These are phyloP conservation scores for Claviceps capensis DNA, from an alignment of 2,329 filamentous ascomycete genomes.

Conservation along the genomic window DNA sequence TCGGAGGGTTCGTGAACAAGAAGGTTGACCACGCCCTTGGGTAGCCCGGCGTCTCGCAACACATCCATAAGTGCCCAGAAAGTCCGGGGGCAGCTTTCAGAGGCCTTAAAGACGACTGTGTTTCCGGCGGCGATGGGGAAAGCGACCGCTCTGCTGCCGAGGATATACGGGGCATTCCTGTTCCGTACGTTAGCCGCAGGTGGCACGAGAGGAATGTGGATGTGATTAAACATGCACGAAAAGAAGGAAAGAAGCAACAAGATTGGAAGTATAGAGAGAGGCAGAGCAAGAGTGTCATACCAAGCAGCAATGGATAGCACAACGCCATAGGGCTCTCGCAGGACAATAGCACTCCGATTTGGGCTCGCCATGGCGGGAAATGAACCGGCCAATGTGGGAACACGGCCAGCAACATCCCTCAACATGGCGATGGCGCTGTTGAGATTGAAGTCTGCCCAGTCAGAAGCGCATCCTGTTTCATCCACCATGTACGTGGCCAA, in stretches of 20 bases:
- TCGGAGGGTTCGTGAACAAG: slow-evolving; percentile 52
- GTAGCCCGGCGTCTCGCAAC: slow-evolving; percentile 63
- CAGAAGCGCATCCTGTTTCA: slow-evolving; percentile 28
- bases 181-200: neutral
- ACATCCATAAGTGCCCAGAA: slow-evolving; percentile 49
- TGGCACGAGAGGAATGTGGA: neutral
- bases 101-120: slow-evolving; percentile 59
- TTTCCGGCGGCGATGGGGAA: slow-evolving; percentile 67
- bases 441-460: slow-evolving; percentile 30
- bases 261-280: neutral
- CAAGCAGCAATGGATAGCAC: slow-evolving; percentile 70
- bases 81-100: slow-evolving; percentile 52
- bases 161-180: slow-evolving; percentile 45
- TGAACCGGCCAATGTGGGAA: slow-evolving; percentile 23
- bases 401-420: slow-evolving; percentile 29
- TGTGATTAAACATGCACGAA: no score
- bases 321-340: slow-evolving; percentile 68
- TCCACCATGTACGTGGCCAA: slow-evolving; percentile 42
- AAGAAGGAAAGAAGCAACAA: neutral
- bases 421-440: slow-evolving; percentile 22
- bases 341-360: slow-evolving; percentile 41
- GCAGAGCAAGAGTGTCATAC: slow-evolving; percentile 34
- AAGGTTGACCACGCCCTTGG: slow-evolving; percentile 59
- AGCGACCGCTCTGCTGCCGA: slow-evolving; percentile 39
- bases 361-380: slow-evolving; percentile 21